Evolutionary conservation across 345 rosid genomes (phyloP), one percentile per base, ranked within the genome.

Genomic region (Chamaenerion angustifolium): DNA sequence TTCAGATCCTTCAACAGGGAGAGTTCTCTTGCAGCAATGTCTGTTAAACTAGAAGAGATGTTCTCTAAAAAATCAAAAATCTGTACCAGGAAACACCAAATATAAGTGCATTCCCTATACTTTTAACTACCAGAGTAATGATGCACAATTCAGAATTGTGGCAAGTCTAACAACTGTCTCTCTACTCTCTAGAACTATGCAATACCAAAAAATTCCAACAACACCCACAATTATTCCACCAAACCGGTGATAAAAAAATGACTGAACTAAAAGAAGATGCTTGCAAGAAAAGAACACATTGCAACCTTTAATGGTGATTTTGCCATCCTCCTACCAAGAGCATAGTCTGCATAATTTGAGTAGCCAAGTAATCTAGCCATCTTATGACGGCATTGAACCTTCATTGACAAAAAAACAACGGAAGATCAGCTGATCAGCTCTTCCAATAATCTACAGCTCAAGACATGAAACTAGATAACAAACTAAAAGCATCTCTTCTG

Each of bases 321-420:
- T 37, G 93, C 79, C 98, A 90, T 90, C 63, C 95, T 68, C 53
- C 51, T 67, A 63, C 80, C 80, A 71, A 86, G 77, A 56, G 83
- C 80, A 72, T 76, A 86, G 54, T 90, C 94, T 10, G 96, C 92
- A 46, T 76, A 90, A 68, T 78, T 85, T 56, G 89, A 71, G 77
- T 81, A 78, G 56, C 89, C 98, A 69, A 86, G 79, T 52, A 83
- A 63, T 42, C 94, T 74, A 60, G 94, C 92, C 68, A 78, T 66
- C 64, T 78, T 90, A 59, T 86, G 96, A 61, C 98, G 98, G 48
- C 70, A 61, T 47, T 83, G 83, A 41, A 86, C 93, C 98, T 90
- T 62, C 54, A 65, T 55, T 59, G 31, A 41, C 46, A 27, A 23
- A 65, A 47, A 16, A 51, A 55, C 16, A 15, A 19, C 40, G 21